Evolutionary conservation across 208 protist genomes (phyloP), one percentile per base, ranked within the genome.

Genomic region (Trypanosoma caninum): DNA sequence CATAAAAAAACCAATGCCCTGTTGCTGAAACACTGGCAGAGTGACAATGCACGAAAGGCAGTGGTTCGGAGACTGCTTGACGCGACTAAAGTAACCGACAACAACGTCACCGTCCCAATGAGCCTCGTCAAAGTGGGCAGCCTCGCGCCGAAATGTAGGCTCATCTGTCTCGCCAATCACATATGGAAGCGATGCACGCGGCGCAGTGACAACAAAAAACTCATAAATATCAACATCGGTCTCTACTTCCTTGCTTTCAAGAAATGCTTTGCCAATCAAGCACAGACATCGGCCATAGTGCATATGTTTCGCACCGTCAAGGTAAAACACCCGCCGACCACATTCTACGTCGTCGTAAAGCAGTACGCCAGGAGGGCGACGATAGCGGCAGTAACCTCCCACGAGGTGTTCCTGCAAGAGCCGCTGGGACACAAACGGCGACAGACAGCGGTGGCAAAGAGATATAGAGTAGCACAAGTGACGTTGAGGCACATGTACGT

Each of bases 191-290:
- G 69, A 65, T 1, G 54, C 67, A 7, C 79, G 76, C 0, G 76
- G 79, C 1, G 74, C 47, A 28, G 83, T 87, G 27, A 83, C 74
- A 31, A 90, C 70, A 27, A 87, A 82, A 44, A 83, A 87, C 67
- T 90, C 83, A 64, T 85, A 87, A 10, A 90, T 54, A 37, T 90
- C 83, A n/a, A 90, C 83, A 56, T 90, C 83, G 34, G 76, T 90
- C 18, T 33, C 38, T 2, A 90, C 59, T 20, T 84, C 44, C 46
- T 90, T 90, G 56, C 83, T 90, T 65, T 90, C 83, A 37, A 90
- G 76, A 38, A 87, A 84, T 18, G 65, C 55, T 35, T 87, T 87
- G 10, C 79, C 78, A 5, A 90, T 45, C 30, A 90, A 50, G 20
- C 69, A 82, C 2, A 86, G 65, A 35, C 77, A 87, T 28, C 83